These are phyloP conservation scores for Verticillium nonalfalfae DNA, from an alignment of 2,329 filamentous ascomycete genomes.

Conservation along the genomic window DNA sequence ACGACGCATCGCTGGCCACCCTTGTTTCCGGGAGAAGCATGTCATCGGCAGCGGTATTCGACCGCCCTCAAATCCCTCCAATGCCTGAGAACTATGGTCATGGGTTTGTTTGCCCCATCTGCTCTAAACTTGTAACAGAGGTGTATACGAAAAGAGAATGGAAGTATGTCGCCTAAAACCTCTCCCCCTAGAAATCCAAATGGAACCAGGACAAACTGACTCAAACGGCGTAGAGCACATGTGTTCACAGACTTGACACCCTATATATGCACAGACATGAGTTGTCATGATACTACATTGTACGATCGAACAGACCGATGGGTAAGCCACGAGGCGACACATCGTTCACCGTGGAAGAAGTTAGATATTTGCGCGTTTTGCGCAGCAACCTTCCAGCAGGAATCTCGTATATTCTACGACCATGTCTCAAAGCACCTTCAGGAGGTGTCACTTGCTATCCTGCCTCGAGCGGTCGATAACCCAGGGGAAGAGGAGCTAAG, in stretches of 20 bases:
- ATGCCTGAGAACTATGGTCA: background rate
- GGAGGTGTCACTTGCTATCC: background rate
- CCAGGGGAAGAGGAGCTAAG: background rate
- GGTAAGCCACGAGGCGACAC: background rate
- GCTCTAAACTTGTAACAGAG: background rate
- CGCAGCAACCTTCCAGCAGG: background rate
- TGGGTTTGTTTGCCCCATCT: background rate
- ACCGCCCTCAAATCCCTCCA: constrained; percentile 2
- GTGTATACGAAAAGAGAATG: background rate
- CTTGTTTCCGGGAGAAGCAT: constrained; percentile 2
- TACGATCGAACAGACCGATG: background rate
- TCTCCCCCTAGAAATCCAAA: background rate
- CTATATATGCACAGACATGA: background rate
- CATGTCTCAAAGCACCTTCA: background rate
- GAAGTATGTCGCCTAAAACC: background rate
- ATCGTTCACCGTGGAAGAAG: background rate
- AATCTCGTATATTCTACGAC: background rate
- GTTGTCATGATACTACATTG: background rate
- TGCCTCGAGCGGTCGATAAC: background rate
- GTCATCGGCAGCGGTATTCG: background rate
- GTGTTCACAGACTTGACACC: background rate
- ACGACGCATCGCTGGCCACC: constrained; percentile 3
- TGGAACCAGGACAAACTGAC: background rate
- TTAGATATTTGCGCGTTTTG: background rate
- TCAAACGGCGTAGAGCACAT: background rate